Evolutionary conservation across 129 eudicot species (phyloP).

Genomic region (Lonicera japonica): DNA sequence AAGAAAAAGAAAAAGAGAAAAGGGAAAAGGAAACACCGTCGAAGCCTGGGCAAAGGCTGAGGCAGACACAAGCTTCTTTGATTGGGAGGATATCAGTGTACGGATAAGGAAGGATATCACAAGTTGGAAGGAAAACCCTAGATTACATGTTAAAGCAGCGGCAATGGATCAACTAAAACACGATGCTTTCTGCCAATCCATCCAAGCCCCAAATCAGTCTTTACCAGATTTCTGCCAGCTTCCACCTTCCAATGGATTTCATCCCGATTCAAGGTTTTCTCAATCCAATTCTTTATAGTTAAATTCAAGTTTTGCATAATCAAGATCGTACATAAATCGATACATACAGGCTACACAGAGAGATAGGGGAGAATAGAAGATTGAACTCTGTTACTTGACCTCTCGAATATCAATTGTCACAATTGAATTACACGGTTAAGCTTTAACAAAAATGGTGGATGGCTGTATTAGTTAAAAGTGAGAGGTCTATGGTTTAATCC

Average conservation of each 20-base stretch:
- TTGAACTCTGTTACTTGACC: background rate
- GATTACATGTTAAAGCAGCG: background rate
- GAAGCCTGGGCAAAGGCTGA: no score
- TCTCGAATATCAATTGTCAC: background rate
- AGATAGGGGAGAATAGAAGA: no score
- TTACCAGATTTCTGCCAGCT: constrained; percentile 19
- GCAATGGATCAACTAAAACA: constrained; percentile 33
- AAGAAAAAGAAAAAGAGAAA: no score
- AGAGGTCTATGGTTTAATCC: no score
- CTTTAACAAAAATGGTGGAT: no score
- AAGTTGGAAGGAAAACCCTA: background rate
- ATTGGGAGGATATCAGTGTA: no score
- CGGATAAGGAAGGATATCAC: no score
- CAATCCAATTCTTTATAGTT: background rate
- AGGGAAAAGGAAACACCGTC: no score
- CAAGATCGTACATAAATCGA: background rate
- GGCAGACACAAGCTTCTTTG: no score
- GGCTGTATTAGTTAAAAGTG: no score
- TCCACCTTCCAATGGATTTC: constrained; percentile 15
- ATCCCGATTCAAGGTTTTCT: constrained; percentile 33
- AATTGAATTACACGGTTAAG: background rate
- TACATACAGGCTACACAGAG: background rate
- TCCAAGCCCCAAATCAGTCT: constrained; percentile 28
- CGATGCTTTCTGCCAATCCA: constrained; percentile 20
- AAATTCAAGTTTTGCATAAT: no score